Base-by-base conservation (phyloP, 2,329 filamentous ascomycete genomes). In the Aspergillus neotritici region DNA sequence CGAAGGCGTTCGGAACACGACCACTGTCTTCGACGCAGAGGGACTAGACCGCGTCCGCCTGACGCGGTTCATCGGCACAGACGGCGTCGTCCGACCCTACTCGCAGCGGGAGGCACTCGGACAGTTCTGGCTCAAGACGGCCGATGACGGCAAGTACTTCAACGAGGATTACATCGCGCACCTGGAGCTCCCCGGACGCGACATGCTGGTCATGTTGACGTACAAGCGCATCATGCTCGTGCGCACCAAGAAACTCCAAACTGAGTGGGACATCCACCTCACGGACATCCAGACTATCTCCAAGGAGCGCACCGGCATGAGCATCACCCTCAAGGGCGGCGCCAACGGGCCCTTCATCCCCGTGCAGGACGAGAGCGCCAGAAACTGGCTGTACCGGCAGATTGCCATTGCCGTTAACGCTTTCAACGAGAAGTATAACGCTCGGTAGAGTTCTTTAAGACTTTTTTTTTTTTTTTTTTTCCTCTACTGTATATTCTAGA, bases 101-200 rank as follows among this genome's bases (percentile, higher is more conserved):
- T 90, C 84, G 43, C 87, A 94, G 62, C 87, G 93, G 36, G 93
- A 98, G 73, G 90, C 93, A 0, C 81, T 98, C 3, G 93, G 93
- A 1, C 93, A 98, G 65, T 96, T 88, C 73, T 98, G 93, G 94
- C 82, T 98, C 52, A 98, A 98, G 76, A 94, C 95, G 46, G 82
- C 94, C 9, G 93, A 98, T 68, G 93, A 96, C 52, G 93, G 93
- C 49, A 93, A 90, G 65, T 97, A 91, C 74, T 98, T 98, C 78
- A 85, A 94, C 69, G 93, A 98, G 67, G 80, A 88, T 62, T 98
- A 98, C 71, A 93, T 98, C 64, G 94, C 90, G 4, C 94, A 98
- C 63, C 75, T 98, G 4, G 91, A 98, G 67, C 78, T 98, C 17
- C 86, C 88, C 9, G 82, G 83, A 48, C 87, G 93, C 64, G 90